Base-by-base conservation (phyloP, 2,329 filamentous ascomycete species). In the Aureobasidium sp. region DNA sequence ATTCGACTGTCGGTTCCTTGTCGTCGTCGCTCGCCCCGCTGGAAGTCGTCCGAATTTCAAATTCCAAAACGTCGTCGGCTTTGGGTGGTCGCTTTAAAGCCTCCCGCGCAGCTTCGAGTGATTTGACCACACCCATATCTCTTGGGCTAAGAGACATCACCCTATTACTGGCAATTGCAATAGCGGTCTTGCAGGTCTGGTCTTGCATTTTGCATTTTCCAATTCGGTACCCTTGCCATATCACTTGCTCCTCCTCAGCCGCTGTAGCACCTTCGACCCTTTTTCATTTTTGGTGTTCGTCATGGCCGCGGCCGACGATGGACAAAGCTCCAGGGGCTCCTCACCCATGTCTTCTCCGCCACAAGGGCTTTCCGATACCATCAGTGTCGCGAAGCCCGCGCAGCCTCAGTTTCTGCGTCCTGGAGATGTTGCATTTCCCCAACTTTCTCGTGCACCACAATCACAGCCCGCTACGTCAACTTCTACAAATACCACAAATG, bases 401-500 rank as follows among this genome's bases (percentile, higher is more conserved):
- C 58, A 33, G 42, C 59, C 53, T 47, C 58, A 23, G 57, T 63
- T 65, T 62, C 61, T 58, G 64, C 50, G 42, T 45, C 50, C 51
- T 50, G 60, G 60, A 55, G 60, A 57, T 61, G 60, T 61, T 45
- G 60, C 51, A 64, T 58, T 58, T 58, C 55, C 55, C 55, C 55
- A 58, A 40, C 55, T 58, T 58, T 40, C 55, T 49, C 21, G 43
- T 49, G 23, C 31, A 57, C 42, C 54, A 58, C 55, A 58, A 58
- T 31, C 64, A 66, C 40, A 65, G 61, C 60, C 63, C 49, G 63
- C 64, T 63, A 64, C 64, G 65, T 64, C 66, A 60, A 55, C 63
- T 63, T 65, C 67, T 60, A 69, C 67, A 64, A 67, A 72, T 33
- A 71, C 71, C 64, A 69, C 71, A 71, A 73, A 60, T 65, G 55